phyloP scores from a whole-genome alignment of 371 early-diverging fungal species.

The Dichotomocladium elegans region DNA sequence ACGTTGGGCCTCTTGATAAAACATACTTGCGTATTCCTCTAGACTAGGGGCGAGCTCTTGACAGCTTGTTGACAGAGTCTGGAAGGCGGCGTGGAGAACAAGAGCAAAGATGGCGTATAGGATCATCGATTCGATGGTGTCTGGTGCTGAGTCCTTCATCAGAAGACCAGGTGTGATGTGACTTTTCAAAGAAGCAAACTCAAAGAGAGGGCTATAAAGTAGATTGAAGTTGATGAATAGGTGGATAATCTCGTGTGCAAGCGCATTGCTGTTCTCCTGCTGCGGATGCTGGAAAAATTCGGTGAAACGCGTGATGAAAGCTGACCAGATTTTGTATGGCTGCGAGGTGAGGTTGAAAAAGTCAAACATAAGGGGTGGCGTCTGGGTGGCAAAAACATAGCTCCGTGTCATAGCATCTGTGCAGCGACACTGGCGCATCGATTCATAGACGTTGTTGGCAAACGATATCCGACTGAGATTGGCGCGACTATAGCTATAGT shows the following conservation, averaged over 20 bases:
- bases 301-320: conserved; percentile 10
- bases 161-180: neutral
- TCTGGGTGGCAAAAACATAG: conserved; percentile 9
- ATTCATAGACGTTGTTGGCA: conserved; percentile 15
- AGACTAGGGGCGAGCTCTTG: conserved; percentile 6
- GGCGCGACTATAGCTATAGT: neutral
- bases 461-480: conserved; percentile 15
- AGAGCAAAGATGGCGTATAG: conserved; percentile 26
- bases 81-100: conserved; percentile 29
- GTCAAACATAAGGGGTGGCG: conserved; percentile 30
- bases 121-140: conserved; percentile 2
- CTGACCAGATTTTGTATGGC: conserved; percentile 20
- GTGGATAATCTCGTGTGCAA: conserved; percentile 11
- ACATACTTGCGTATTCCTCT: conserved; percentile 9
- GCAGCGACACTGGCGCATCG: conserved; percentile 8
- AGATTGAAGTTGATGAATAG: conserved; percentile 20
- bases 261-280: neutral
- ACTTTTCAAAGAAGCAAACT: conserved; percentile 1
- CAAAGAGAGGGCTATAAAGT: conserved; percentile 30
- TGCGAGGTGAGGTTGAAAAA: conserved; percentile 29
- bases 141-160: neutral
- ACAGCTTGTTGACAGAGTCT: conserved; percentile 12
- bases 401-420: neutral
- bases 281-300: neutral
- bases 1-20: conserved; percentile 28